Evolutionary conservation across 139 green algal species (phyloP).

Genomic region (Ettlia oleoabundans): DNA sequence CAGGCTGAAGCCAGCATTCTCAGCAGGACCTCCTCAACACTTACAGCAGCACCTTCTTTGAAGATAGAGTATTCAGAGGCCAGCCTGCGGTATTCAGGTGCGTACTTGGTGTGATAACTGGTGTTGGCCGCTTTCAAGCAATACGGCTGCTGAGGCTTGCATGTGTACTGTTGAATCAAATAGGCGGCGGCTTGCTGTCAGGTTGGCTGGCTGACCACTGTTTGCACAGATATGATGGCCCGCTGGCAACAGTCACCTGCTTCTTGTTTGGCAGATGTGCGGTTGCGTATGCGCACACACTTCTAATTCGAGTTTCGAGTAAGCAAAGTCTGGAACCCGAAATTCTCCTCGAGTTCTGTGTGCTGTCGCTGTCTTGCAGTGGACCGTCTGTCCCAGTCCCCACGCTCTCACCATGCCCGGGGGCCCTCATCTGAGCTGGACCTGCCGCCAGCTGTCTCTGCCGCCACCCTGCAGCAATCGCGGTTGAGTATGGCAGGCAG

Average conservation of each 20-base stretch:
- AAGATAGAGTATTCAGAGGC: constrained; percentile 21
- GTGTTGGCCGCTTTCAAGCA: no score
- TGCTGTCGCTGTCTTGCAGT: neutral
- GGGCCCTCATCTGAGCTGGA: neutral
- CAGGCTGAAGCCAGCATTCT: neutral
- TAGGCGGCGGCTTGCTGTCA: no score
- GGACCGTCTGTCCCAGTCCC: neutral
- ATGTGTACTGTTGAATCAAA: no score
- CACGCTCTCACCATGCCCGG: neutral
- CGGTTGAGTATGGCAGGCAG: neutral
- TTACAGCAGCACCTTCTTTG: constrained; percentile 2
- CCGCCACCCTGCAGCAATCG: neutral
- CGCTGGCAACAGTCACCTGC: no score
- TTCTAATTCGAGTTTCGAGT: no score
- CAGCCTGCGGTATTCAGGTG: constrained; percentile 34
- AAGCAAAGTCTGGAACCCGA: no score
- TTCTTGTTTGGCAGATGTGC: no score
- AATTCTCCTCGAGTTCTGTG: no score
- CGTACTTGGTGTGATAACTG: no score
- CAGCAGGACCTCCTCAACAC: constrained; percentile 1
- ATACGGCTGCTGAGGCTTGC: neutral
- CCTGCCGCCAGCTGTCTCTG: neutral
- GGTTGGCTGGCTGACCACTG: no score
- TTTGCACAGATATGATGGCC: no score
- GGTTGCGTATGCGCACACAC: no score